phyloP scores from a whole-genome alignment of 805 yeast species.

The Brettanomyces bruxellensis region DNA sequence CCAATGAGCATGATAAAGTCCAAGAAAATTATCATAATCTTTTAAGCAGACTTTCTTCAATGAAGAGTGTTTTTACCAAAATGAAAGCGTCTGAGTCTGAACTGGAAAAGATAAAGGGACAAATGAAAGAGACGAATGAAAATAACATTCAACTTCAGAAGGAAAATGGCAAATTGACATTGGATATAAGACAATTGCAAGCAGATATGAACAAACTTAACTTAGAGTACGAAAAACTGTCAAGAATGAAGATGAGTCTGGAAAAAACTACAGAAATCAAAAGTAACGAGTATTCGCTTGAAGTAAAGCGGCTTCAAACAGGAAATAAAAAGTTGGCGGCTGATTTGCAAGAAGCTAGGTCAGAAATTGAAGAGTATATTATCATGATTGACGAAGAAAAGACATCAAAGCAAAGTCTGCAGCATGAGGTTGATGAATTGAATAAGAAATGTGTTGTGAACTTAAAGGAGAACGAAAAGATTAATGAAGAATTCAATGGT shows the following conservation, averaged over 20 bases:
- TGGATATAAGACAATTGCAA: slow-evolving; percentile 8
- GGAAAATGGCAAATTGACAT: slow-evolving; percentile 1
- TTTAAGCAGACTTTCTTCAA: slow-evolving; percentile 54
- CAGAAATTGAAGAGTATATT: slow-evolving; percentile 26
- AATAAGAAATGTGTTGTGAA: slow-evolving; percentile 20
- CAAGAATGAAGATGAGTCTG: slow-evolving; percentile 28
- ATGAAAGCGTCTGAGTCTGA: slow-evolving; percentile 66
- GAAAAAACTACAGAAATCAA: slow-evolving; percentile 30
- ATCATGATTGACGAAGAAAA: slow-evolving; percentile 32
- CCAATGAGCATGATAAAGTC: slow-evolving; percentile 46
- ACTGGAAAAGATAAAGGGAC: slow-evolving; percentile 44
- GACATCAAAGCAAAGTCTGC: slow-evolving; percentile 35
- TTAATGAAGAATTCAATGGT: slow-evolving; percentile 18
- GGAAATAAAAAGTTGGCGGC: slow-evolving; percentile 29
- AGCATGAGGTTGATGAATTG: slow-evolving; percentile 30
- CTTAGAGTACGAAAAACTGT: slow-evolving; percentile 44
- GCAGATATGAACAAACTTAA: slow-evolving; percentile 34
- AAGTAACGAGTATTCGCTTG: slow-evolving; percentile 32
- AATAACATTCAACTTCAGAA: neutral
- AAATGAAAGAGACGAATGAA: slow-evolving; percentile 23
- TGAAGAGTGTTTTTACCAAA: slow-evolving; percentile 64
- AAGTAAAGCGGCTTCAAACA: slow-evolving; percentile 32
- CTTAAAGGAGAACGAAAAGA: slow-evolving; percentile 14
- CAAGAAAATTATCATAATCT: slow-evolving; percentile 55
- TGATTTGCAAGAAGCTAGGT: slow-evolving; percentile 29